Conservation (phyloP, 305 asterid species). For the Ilex paraguariensis region DNA sequence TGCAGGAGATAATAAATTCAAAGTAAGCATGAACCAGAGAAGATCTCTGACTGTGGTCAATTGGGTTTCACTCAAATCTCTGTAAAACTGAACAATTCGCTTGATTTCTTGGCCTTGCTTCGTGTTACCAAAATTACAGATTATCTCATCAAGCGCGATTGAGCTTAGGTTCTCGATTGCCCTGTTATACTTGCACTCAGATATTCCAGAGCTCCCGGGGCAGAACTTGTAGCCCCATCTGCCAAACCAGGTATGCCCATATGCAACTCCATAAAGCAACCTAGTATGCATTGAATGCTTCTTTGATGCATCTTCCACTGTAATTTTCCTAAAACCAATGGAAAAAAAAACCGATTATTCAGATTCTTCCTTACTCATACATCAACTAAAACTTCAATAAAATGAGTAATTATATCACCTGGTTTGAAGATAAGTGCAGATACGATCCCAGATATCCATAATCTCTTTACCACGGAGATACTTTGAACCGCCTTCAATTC, state of each 20-base stretch:
- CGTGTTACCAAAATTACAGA: no score
- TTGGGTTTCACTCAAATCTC: no score
- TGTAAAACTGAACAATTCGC: no score
- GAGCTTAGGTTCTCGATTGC: conserved; percentile 65
- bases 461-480: conserved; percentile 55
- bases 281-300: conserved; percentile 67
- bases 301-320: conserved; percentile 79
- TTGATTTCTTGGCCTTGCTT: no score
- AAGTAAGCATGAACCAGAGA: no score
- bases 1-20: no score
- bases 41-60: no score
- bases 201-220: conserved; percentile 82
- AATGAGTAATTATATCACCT: conserved; percentile 31
- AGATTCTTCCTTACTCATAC: neutral
- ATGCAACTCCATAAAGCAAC: conserved; percentile 74
- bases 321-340: conserved; percentile 41
- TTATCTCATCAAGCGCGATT: conserved; percentile 45
- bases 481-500: conserved; percentile 83
- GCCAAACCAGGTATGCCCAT: conserved; percentile 89
- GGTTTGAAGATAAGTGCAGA: conserved; percentile 53
- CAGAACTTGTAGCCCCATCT: conserved; percentile 82
- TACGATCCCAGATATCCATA: conserved; percentile 90
- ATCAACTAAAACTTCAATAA: neutral
- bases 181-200: conserved; percentile 50
- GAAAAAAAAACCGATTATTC: conserved; percentile 5